Percentiles rank a stretch among this genome's conserved stretches.
These are phyloP conservation scores for Dictyostelium brefeldianum DNA, from an alignment of 78 protist genomes.

Conservation along the genomic window DNA sequence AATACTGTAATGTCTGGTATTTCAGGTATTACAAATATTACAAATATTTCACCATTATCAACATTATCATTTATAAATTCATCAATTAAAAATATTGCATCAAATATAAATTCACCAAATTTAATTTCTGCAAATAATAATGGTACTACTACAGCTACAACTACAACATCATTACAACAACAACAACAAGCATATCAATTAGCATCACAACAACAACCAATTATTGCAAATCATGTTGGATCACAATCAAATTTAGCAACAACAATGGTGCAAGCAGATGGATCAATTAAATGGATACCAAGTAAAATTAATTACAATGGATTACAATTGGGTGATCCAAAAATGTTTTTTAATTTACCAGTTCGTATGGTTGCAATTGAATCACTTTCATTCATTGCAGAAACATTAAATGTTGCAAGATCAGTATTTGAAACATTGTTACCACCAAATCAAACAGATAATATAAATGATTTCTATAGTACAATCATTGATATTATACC, in stretches of 20 bases:
- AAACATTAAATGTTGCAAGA: conserved; percentile 27
- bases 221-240: not conserved
- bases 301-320: conserved; percentile 19
- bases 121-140: not conserved
- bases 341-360: conserved; percentile 54
- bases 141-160: not conserved
- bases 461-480: conserved; percentile 35
- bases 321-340: conserved; percentile 62
- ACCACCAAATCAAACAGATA: conserved; percentile 66
- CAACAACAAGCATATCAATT: not conserved
- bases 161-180: conserved; percentile 1
- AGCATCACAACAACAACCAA: not conserved
- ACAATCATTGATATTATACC: conserved; percentile 52
- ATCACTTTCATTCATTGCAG: conserved; percentile 30
- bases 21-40: conserved; percentile 19
- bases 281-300: conserved; percentile 41
- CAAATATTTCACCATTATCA: conserved; percentile 11
- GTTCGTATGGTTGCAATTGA: conserved; percentile 65
- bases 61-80: conserved; percentile 24
- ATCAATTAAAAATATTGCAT: conserved; percentile 41
- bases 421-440: conserved; percentile 49
- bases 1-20: conserved; percentile 2
- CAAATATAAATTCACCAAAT: conserved; percentile 19
- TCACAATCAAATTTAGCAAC: not conserved
- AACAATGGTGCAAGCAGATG: conserved; percentile 4